phyloP scores from a whole-genome alignment of 495 filamentous ascomycete genomes.

The Lophiostoma macrostomum region DNA sequence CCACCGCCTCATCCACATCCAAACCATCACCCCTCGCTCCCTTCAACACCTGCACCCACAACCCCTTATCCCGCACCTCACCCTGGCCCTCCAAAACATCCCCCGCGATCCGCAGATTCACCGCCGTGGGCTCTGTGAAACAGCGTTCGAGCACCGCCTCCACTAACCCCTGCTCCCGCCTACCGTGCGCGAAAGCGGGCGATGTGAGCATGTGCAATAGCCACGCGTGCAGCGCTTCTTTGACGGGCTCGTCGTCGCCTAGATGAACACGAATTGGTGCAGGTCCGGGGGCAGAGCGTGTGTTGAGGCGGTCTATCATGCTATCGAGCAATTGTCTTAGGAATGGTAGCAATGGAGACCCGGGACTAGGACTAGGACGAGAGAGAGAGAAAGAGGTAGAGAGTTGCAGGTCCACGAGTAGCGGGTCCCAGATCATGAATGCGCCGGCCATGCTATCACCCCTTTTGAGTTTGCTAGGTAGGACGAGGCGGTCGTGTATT shows the following conservation, averaged over 20 bases:
- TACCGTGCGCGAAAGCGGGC: slow-evolving; percentile 2
- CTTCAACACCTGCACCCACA: slow-evolving; percentile 5
- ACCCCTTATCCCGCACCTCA: neutral
- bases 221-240: slow-evolving; percentile 36
- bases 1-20: neutral
- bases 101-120: slow-evolving; percentile 14
- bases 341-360: neutral
- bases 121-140: slow-evolving; percentile 9
- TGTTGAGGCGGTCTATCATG: slow-evolving; percentile 14
- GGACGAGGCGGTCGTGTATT: slow-evolving; percentile 28
- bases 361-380: too few species aligned
- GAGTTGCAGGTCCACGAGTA: slow-evolving; percentile 33
- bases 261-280: neutral
- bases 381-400: too few species aligned
- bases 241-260: slow-evolving; percentile 10
- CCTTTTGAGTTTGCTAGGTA: slow-evolving; percentile 14
- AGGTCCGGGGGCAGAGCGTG: neutral
- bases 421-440: slow-evolving; percentile 37
- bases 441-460: slow-evolving; percentile 38
- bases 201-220: slow-evolving; percentile 27
- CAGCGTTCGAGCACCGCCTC: slow-evolving; percentile 6
- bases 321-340: slow-evolving; percentile 6
- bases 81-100: neutral
- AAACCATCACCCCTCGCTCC: neutral
- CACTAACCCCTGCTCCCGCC: neutral